These are phyloP conservation scores for Drosera capensis DNA, from an alignment of 148 eudicot species.

Conservation along the genomic window DNA sequence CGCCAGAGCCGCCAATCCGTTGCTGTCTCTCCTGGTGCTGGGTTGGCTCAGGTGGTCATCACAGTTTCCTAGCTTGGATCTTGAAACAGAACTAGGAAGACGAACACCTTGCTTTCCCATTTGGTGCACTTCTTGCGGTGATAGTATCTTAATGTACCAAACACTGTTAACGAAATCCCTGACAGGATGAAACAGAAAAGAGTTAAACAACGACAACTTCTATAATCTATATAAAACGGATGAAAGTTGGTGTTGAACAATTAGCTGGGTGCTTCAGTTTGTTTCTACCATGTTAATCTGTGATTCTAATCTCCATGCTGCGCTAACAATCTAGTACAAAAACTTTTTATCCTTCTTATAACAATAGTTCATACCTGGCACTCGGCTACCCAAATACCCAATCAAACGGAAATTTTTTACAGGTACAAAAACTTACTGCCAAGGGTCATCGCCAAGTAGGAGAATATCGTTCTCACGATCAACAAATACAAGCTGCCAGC, in stretches of 20 bases:
- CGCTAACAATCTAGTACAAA: not conserved
- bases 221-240: not conserved
- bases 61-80: slow-evolving; percentile 30
- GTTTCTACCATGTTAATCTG: too few relatives aligned
- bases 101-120: slow-evolving; percentile 61
- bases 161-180: slow-evolving; percentile 78
- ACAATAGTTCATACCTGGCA: too few relatives aligned
- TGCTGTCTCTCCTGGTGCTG: slow-evolving; percentile 26
- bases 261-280: too few relatives aligned
- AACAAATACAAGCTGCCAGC: slow-evolving; percentile 98
- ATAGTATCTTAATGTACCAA: slow-evolving; percentile 68
- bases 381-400: too few relatives aligned
- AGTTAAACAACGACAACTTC: not conserved
- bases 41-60: slow-evolving; percentile 35
- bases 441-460: slow-evolving; percentile 80
- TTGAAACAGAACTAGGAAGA: slow-evolving; percentile 34
- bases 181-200: slow-evolving; percentile 1
- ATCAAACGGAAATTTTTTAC: too few relatives aligned
- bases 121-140: slow-evolving; percentile 64
- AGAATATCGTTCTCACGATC: slow-evolving; percentile 76
- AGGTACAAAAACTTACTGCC: slow-evolving; percentile 81
- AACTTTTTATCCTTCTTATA: too few relatives aligned
- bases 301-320: not conserved
- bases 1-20: slow-evolving; percentile 39
- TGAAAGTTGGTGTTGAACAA: not conserved